Percentiles rank a stretch among this genome's conserved stretches.
phyloP scores from a whole-genome alignment of 768 basidiomycete species.

The Dacryopinax primogenitus region DNA sequence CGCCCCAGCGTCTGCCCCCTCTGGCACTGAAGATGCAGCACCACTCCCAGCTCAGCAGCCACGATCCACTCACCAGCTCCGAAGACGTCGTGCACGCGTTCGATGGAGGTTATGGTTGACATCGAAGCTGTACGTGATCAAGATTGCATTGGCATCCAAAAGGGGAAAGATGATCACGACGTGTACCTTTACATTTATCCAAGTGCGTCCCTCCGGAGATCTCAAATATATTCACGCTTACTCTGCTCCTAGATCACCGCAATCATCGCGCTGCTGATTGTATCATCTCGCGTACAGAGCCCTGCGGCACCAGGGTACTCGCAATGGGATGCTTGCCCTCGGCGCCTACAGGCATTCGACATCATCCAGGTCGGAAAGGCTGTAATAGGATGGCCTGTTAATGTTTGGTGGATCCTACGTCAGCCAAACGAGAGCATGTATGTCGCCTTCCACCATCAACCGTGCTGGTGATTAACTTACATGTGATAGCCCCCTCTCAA shows the following conservation, averaged over 20 bases:
- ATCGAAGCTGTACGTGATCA: not conserved
- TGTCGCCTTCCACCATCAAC: not conserved
- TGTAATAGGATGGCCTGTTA: not conserved
- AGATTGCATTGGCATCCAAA: not conserved
- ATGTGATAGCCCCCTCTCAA: not conserved
- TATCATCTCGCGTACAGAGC: not conserved
- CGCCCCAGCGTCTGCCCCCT: not conserved
- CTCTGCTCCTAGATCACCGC: not conserved
- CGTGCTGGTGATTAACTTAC: not conserved
- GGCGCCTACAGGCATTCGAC: not conserved
- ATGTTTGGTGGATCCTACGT: not conserved
- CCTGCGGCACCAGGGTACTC: not conserved
- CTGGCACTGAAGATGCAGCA: not conserved
- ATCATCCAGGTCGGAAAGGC: not conserved
- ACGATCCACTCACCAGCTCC: not conserved
- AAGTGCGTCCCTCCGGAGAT: not conserved
- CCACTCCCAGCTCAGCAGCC: not conserved
- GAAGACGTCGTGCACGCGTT: not conserved
- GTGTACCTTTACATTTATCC: not conserved
- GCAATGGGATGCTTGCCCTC: conserved; percentile 2
- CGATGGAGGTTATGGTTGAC: not conserved
- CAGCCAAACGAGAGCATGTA: not conserved
- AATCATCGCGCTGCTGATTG: not conserved
- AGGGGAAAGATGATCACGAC: not conserved
- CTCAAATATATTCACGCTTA: not conserved